Evolutionary conservation across 2,329 filamentous ascomycete genomes (phyloP), one percentile per base, ranked within the genome.

Genomic region (Bipolaris victoriae): DNA sequence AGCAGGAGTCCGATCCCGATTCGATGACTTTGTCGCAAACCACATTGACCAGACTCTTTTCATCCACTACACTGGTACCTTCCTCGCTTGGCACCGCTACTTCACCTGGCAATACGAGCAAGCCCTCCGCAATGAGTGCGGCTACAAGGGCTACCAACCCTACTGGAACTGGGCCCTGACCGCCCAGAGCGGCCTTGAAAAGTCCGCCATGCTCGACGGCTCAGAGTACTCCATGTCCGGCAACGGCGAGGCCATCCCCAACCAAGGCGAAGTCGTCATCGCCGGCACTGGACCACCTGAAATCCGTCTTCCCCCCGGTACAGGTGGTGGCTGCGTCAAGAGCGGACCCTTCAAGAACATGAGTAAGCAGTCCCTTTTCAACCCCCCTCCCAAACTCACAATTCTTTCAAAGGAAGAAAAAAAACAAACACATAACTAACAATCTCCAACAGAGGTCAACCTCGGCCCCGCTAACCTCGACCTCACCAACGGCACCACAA

Each of bases 91-190:
- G 77, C 78, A 80, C 58, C 69, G 78, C 13, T 76, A 79, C 65
- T 78, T 76, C 55, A 68, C 68, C 3, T 74, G 78, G 66, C 61
- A 71, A 5, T 80, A 77, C 60, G 78, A 81, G 58, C 64, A 75
- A 41, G 76, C 77, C 0, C 70, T 81, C 1, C 74, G 65, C 16
- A 68, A 76, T 3, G 78, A 80, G 49, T 81, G 79, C 52, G 77
- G 76, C 43, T 81, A 78, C 63, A 70, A 64, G 3, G 77, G 76
- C 48, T 70, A 72, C 47, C 73, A 76, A 43, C 79, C 78, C 1
- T 84, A 84, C 73, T 82, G 81, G 77, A 80, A 85, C 68, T 86
- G 83, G 81, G 78, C 79, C 2, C 77, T 79, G 50, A 81, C 79
- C 64, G 76, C 78, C 75, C 10, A 77, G 2, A 62, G 74, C 5